Base-by-base conservation (phyloP, 2,329 filamentous ascomycete species). In the Cytospora piceicola region DNA sequence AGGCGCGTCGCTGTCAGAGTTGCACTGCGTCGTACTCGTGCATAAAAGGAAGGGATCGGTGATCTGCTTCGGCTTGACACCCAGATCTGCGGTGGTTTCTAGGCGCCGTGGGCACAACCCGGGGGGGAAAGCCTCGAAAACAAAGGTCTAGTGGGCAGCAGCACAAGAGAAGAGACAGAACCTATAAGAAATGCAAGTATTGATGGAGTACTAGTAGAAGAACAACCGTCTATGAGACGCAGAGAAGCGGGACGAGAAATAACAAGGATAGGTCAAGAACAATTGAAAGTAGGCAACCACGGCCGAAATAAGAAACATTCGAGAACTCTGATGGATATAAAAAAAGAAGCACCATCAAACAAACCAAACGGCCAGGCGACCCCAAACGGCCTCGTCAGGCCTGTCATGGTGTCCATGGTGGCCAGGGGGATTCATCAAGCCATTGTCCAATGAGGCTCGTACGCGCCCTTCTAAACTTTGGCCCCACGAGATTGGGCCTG, bases 401-500 rank as follows among this genome's bases (percentile, higher is more conserved):
- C 46, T 49, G 42, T 17, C 42, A 49, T 49, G 46, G 46, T 49
- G 46, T n/a, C 12, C 34, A n/a, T 46, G 42, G 42, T 46, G 46
- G 46, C 46, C n/a, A 42, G 58, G 65, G 62, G 8, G 30, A n/a
- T 27, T 64, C 32, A 67, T 54, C 42, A 57, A 20, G 7, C 27
- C 56, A 20, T 58, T 32, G 63, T 53, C 66, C 66, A 68, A 68
- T 68, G 17, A 46, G 55, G 52, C 52, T 58, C 36, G 58, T 59
- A 34, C 22, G 42, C 64, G 59, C 29, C 60, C 34, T 36, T 59
- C 32, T 63, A 52, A 17, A 59, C 39, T 9, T 27, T 57, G 63
- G 63, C 59, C 46, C 62, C 63, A 67, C 59, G 42, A 68, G 66
- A 68, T 68, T 68, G 53, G 63, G 52, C 58, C 63, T 42, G 59